These are phyloP conservation scores for Colletotrichum incanum DNA, from an alignment of 2,329 filamentous ascomycete species.

Conservation along the genomic window DNA sequence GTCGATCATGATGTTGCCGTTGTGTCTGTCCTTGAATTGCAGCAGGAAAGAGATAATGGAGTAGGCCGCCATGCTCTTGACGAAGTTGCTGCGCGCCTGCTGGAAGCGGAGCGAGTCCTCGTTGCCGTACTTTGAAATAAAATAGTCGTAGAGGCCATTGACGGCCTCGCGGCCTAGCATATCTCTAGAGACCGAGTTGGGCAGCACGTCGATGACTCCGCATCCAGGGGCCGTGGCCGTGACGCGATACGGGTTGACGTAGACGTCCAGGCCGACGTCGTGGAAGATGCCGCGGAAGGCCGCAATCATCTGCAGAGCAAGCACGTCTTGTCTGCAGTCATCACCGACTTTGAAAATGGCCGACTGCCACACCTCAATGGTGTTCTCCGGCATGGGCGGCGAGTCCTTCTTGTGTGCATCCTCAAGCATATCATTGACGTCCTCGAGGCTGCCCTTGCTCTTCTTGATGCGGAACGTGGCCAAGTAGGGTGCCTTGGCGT, in stretches of 20 bases:
- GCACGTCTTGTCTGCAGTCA: slow-evolving; percentile 96
- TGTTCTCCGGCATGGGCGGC: slow-evolving; percentile 62
- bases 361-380: slow-evolving; percentile 97
- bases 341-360: slow-evolving; percentile 99
- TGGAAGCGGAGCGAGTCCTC: slow-evolving; percentile 97
- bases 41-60: slow-evolving; percentile 96
- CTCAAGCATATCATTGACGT: slow-evolving; percentile 67
- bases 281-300: slow-evolving; percentile 98
- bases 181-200: slow-evolving; percentile 97
- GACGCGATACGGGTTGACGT: slow-evolving; percentile 96
- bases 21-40: slow-evolving; percentile 99
- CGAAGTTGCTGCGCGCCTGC: slow-evolving; percentile 95
- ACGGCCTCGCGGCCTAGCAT: slow-evolving; percentile 99
- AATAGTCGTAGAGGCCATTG: slow-evolving; percentile 98
- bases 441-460: slow-evolving; percentile 70
- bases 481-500: slow-evolving; percentile 99
- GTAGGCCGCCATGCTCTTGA: slow-evolving; percentile 99
- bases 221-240: slow-evolving; percentile 97
- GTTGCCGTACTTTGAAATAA: slow-evolving; percentile 96
- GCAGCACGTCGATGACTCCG: slow-evolving; percentile 97
- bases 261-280: slow-evolving; percentile 94
- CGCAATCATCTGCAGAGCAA: slow-evolving; percentile 97
- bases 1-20: slow-evolving; percentile 99
- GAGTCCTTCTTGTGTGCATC: slow-evolving; percentile 59
- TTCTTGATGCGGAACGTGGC: slow-evolving; percentile 98